Conservation (phyloP, 1,139 yeast species). For the Sugiyamaella xylanicola region DNA sequence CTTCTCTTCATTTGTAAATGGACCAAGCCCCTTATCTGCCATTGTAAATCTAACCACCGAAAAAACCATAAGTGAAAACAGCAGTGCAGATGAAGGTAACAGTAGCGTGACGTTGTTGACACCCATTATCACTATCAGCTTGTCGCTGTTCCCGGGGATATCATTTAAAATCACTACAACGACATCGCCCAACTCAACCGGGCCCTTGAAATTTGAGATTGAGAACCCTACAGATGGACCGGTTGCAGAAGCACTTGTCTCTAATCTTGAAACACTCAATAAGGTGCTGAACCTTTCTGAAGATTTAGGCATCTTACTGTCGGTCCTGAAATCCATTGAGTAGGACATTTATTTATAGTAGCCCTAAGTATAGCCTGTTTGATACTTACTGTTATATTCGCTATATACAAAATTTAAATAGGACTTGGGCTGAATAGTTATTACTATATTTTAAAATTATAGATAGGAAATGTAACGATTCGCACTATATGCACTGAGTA, state of each 20-base stretch:
- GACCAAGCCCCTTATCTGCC: slow-evolving; percentile 3
- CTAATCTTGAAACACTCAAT: slow-evolving; percentile 4
- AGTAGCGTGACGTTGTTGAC: neutral
- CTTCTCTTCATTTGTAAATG: neutral
- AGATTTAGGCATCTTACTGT: slow-evolving; percentile 15
- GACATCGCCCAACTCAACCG: neutral
- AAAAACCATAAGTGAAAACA: neutral
- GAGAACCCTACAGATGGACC: neutral
- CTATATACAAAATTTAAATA: no score
- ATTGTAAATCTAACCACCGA: slow-evolving; percentile 13
- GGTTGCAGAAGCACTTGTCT: neutral
- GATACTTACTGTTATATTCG: no score
- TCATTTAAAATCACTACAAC: slow-evolving; percentile 9
- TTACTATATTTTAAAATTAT: no score
- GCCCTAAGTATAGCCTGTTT: no score
- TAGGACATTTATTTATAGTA: neutral
- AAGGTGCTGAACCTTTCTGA: slow-evolving; percentile 10
- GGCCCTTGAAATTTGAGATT: neutral
- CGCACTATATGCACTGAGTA: no score
- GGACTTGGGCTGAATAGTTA: no score
- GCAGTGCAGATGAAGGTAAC: neutral
- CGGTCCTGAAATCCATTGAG: slow-evolving; percentile 7
- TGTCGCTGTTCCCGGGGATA: slow-evolving; percentile 5
- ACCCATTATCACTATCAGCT: slow-evolving; percentile 5
- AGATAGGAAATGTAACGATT: no score